phyloP scores from a whole-genome alignment of 2,329 filamentous ascomycete genomes.

The Passalora sequoiae region DNA sequence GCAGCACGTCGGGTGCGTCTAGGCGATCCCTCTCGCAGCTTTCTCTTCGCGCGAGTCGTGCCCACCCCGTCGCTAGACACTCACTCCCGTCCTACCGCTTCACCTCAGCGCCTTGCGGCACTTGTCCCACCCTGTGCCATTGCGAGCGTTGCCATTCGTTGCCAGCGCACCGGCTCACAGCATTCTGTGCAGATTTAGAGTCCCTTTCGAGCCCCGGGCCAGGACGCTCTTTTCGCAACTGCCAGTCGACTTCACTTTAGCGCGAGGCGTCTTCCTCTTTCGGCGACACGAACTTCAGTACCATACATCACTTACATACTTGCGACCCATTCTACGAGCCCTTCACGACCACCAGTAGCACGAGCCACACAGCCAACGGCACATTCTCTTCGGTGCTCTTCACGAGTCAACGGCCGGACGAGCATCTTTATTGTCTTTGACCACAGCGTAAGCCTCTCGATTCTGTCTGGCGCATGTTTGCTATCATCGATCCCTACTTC shows the following conservation, averaged over 20 bases:
- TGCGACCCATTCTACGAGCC: neutral
- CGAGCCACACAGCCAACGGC: conserved; percentile 17
- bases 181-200: conserved; percentile 21
- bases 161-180: conserved; percentile 16
- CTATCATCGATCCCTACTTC: conserved; percentile 2
- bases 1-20: conserved; percentile 5
- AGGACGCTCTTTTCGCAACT: conserved; percentile 17
- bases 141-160: conserved; percentile 10
- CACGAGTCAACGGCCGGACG: conserved; percentile 30
- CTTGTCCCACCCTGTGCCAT: conserved; percentile 11
- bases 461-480: neutral
- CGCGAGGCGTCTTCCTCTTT: conserved; percentile 11
- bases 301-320: neutral
- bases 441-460: conserved; percentile 18
- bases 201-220: conserved; percentile 13
- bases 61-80: conserved; percentile 5
- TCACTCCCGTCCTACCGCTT: conserved; percentile 14
- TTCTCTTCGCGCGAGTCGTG: conserved; percentile 7
- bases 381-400: conserved; percentile 17
- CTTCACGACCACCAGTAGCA: neutral
- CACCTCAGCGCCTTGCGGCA: conserved; percentile 6
- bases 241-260: conserved; percentile 11
- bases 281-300: conserved; percentile 15
- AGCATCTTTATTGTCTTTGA: conserved; percentile 31
- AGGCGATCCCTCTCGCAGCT: conserved; percentile 2